Base-by-base conservation (phyloP, 495 filamentous ascomycete genomes). In the Terfezia boudieri region DNA sequence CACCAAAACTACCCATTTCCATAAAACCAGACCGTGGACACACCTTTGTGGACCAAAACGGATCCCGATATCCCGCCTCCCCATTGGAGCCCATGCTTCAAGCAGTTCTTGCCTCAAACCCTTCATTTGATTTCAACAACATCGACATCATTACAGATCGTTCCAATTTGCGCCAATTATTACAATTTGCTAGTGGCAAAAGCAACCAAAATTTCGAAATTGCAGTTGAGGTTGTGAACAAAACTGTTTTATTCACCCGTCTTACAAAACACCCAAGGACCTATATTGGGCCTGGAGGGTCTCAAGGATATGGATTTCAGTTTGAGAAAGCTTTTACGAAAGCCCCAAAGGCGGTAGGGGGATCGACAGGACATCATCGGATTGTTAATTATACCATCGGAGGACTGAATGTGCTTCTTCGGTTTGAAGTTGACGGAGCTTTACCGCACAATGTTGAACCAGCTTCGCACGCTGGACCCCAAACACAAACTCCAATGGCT, bases 61-160 rank as follows among this genome's bases (percentile, higher is more conserved):
- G 67, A 41, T 68, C 64, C 49, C 69, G 64, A 16, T 61, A 68
- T 55, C 74, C 74, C 4, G 53, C 59, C 4, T 66, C 59, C 54
- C 71, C 71, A 0, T 64, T 78, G 2, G 71, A 78, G 54, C 71
- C 74, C 0, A 64, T 77, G 0, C 76, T 78, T 58, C 70, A 69
- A 51, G 66, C 74, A 0, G 59, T 76, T 22, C 69, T 68, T 49
- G 61, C 65, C 26, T 59, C 64, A 16, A 53, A 71, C 16, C 73
- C 74, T 32, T 62, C 60, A 7, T 73, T 71, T 50, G 62, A 74
- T 49, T 67, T 75, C 41, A 32, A 50, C 23, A 55, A 59, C 0
- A 59, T 72, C 41, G 70, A 77, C 56, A 53, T 76, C 26, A 64
- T 76, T 32, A 74, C 69, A 7, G 74, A 78, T 56, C 67, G 73